Base-by-base conservation (phyloP, 805 yeast species). In the Ogataea trehalophila region DNA sequence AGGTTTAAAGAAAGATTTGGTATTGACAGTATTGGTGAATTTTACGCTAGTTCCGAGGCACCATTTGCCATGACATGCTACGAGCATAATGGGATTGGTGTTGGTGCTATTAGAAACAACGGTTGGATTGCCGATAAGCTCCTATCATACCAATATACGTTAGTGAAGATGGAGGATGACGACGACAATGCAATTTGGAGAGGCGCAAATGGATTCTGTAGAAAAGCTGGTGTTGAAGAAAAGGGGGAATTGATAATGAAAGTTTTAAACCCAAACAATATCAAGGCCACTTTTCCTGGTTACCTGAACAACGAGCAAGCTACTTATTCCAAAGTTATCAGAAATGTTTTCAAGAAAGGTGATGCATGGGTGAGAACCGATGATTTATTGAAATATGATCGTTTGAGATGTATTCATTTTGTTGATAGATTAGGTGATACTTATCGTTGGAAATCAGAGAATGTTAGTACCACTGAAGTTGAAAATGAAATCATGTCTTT, bases 371-470 rank as follows among this genome's bases (percentile, higher is more conserved):
- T 86, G 59, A 75, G 97, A 60, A 78, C 88, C 26, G 97, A 97
- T 39, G 98, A 91, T 64, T 73, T 91, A 55, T 72, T 92, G 60
- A 80, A 72, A 56, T 68, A 74, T 62, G 96, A 89, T 64, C 72
- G 72, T 29, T 76, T 82, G 53, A 86, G 88, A 0, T 68, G 83
- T 54, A 75, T 85, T 63, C 88, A 85, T 67, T 91, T 91, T 66
- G 88, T 90, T 40, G 98, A 91, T 71, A 74, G 98, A 60, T 69
- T 92, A 60, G 98, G 98, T 38, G 98, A 91, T 62, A 92, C 97
- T 0, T 91, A 87, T 71, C 76, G 98, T 57, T 91, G 98, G 98
- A 92, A 89, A 69, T 85, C 95, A 2, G 98, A 91, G 69, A 91
- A 91, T 65, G 97, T 92, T 11, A 82, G 94, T 16, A 90, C 97